Conservation (phyloP, 1,139 yeast species). For the Zygosaccharomyces pseudobailii region DNA sequence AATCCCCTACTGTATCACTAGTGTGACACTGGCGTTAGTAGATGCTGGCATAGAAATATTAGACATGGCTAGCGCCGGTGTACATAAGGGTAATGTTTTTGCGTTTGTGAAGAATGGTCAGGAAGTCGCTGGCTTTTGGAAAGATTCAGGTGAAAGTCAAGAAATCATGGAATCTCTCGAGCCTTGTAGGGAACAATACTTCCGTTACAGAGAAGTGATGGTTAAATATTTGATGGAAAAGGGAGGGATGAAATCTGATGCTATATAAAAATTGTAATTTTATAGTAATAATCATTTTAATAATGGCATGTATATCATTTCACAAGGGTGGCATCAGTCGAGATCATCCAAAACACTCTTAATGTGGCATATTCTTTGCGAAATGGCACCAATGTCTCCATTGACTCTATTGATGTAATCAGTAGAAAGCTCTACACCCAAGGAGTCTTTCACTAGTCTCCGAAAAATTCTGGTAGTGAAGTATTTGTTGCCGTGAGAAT, state of each 20-base stretch:
- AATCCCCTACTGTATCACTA: conserved; percentile 39
- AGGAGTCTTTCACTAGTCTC: conserved; percentile 28
- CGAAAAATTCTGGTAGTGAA: conserved; percentile 25
- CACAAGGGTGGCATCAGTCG: conserved; percentile 6
- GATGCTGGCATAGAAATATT: conserved; percentile 78
- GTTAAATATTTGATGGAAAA: conserved; percentile 16
- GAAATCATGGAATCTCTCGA: conserved; percentile 19
- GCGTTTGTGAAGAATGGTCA: conserved; percentile 35
- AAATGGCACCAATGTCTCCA: conserved; percentile 31
- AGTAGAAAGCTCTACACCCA: conserved; percentile 35
- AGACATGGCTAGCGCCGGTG: conserved; percentile 75
- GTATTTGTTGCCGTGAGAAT: conserved; percentile 20
- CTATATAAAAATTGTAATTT: background rate
- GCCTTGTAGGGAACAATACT: conserved; percentile 22
- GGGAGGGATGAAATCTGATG: conserved; percentile 1
- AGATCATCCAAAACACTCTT: conserved; percentile 33
- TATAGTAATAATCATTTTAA: background rate
- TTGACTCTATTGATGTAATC: conserved; percentile 35
- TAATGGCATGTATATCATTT: background rate
- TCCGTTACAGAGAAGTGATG: conserved; percentile 21
- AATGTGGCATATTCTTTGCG: conserved; percentile 33
- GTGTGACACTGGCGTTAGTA: conserved; percentile 67
- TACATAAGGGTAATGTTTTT: conserved; percentile 36
- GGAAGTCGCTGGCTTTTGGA: conserved; percentile 37
- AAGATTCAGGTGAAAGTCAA: conserved; percentile 26